These are phyloP conservation scores for Cudoniella acicularis DNA, from an alignment of 495 filamentous ascomycete genomes.

Conservation along the genomic window DNA sequence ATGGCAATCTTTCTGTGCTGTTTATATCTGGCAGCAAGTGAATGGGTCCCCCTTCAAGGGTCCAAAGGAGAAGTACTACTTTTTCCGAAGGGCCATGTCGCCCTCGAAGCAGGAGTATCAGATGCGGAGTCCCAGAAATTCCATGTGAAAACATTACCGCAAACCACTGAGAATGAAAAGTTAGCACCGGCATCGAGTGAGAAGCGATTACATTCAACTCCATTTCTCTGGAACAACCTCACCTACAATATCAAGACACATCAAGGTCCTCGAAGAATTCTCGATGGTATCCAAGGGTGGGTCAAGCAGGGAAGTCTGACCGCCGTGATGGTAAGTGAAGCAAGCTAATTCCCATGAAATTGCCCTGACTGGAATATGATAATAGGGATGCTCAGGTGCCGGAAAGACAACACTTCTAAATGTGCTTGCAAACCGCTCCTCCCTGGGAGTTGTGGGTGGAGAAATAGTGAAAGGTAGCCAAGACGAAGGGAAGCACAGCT, in stretches of 20 bases:
- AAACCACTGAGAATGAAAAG: too few species aligned
- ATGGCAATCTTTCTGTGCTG: constrained; percentile 51
- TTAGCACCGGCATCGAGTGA: background rate
- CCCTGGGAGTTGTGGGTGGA: constrained; percentile 66
- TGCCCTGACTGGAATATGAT: too few species aligned
- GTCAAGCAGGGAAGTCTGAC: constrained; percentile 83
- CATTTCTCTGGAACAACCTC: constrained; percentile 78
- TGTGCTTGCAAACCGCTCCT: constrained; percentile 47
- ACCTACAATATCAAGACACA: constrained; percentile 86
- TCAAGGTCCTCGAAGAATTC: constrained; percentile 68
- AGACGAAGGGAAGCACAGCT: constrained; percentile 55
- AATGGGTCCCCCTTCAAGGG: constrained; percentile 53
- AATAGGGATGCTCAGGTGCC: constrained; percentile 58
- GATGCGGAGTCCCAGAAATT: background rate
- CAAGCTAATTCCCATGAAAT: too few species aligned
- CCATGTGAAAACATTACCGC: background rate
- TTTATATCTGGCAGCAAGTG: constrained; percentile 53
- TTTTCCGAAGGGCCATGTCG: constrained; percentile 52
- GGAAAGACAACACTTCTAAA: constrained; percentile 65
- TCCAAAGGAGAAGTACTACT: constrained; percentile 68
- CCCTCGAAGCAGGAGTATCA: background rate
- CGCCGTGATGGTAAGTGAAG: constrained; percentile 63
- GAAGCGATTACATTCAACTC: background rate
- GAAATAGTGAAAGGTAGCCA: constrained; percentile 66
- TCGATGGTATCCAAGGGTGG: constrained; percentile 86